A percentile compares a stretch with the other conserved stretches of the same genome.
phyloP scores from a whole-genome alignment of 1,139 yeast genomes.

The Yamadazyma mexicana region DNA sequence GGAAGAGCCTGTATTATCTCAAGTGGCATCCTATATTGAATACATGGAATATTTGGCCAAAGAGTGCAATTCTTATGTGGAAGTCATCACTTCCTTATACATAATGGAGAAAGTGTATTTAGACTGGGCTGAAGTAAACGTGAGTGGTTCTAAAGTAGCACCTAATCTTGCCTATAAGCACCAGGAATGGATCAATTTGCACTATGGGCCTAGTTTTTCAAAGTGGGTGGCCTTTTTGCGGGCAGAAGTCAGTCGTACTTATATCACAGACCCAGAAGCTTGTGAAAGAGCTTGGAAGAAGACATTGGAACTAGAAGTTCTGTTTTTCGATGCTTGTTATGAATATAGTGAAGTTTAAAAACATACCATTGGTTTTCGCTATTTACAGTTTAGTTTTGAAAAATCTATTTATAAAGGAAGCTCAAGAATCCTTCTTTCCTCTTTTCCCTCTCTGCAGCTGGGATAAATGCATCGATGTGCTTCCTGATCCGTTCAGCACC shows the following conservation, averaged over 20 bases:
- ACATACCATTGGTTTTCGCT: neutral
- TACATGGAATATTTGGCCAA: conserved; percentile 30
- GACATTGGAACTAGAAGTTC: conserved; percentile 39
- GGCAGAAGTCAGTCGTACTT: conserved; percentile 43
- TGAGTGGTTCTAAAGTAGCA: conserved; percentile 24
- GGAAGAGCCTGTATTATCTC: conserved; percentile 22
- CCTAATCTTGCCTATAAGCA: conserved; percentile 40
- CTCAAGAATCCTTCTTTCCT: conserved; percentile 59
- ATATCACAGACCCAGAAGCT: conserved; percentile 15
- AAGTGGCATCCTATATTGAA: conserved; percentile 39
- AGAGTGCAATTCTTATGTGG: conserved; percentile 35
- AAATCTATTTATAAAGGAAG: conserved; percentile 44
- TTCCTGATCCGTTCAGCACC: conserved; percentile 78
- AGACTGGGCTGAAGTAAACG: conserved; percentile 48
- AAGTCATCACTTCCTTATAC: conserved; percentile 45
- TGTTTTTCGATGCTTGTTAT: conserved; percentile 49
- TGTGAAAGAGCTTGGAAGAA: conserved; percentile 34
- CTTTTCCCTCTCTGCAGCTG: conserved; percentile 60
- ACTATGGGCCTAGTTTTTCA: conserved; percentile 47
- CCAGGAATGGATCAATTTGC: conserved; percentile 52
- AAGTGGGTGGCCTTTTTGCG: conserved; percentile 48
- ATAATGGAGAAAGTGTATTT: conserved; percentile 53
- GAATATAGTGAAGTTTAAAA: neutral
- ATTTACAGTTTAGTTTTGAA: conserved; percentile 6
- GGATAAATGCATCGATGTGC: conserved; percentile 76